Conservation (phyloP, 2,329 filamentous ascomycete species). For the Alternaria conjuncta region DNA sequence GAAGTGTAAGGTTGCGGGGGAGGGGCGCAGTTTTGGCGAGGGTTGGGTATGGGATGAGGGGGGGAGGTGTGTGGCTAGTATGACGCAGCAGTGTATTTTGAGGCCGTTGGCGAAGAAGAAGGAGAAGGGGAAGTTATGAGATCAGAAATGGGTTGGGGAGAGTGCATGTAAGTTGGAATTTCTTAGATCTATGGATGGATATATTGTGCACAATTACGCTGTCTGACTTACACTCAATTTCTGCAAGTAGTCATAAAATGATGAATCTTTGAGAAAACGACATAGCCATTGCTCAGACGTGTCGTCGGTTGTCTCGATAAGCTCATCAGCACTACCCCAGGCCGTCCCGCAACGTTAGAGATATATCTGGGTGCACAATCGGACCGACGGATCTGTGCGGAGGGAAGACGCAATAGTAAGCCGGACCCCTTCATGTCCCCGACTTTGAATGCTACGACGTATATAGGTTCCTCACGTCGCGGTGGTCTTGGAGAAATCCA, state of each 20-base stretch:
- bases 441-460: neutral
- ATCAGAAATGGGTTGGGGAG: neutral
- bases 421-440: neutral
- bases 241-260: neutral
- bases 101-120: conserved; percentile 24
- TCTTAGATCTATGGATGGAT: neutral
- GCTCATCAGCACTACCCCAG: neutral
- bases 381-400: neutral
- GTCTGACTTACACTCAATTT: neutral
- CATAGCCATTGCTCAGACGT: neutral
- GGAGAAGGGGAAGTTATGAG: conserved; percentile 20
- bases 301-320: neutral
- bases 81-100: conserved; percentile 57
- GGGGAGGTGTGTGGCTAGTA: conserved; percentile 55
- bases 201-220: neutral
- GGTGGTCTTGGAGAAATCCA: fast-evolving
- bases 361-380: neutral
- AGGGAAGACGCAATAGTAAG: neutral
- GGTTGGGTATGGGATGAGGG: conserved; percentile 53
- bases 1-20: conserved; percentile 46
- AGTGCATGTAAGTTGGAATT: neutral
- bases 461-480: neutral
- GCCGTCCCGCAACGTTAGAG: neutral
- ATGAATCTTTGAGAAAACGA: neutral
- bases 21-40: conserved; percentile 56